A percentile compares a stretch with the other conserved stretches of the same genome.
Evolutionary conservation across 2,329 filamentous ascomycete genomes (phyloP).

Genomic region (Aspergillus transmontanensis): DNA sequence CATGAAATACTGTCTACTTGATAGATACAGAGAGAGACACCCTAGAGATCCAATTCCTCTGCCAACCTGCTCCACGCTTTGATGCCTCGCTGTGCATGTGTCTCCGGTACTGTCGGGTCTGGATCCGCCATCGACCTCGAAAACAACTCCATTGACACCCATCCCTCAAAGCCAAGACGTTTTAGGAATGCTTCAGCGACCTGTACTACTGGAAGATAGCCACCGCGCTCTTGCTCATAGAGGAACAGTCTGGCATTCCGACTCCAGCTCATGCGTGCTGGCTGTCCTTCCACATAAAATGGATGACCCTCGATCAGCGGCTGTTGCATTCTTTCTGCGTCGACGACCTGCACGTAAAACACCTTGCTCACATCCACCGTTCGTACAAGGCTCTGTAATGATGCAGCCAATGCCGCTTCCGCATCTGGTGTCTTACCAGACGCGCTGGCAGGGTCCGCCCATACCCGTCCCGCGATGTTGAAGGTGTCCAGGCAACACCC

Average conservation of each 20-base stretch:
- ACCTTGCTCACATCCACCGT: conserved; percentile 64
- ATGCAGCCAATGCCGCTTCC: conserved; percentile 55
- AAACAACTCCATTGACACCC: conserved; percentile 72
- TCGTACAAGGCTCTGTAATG: conserved; percentile 56
- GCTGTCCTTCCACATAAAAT: conserved; percentile 60
- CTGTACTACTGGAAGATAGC: conserved; percentile 65
- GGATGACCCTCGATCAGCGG: conserved; percentile 60
- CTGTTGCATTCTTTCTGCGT: conserved; percentile 62
- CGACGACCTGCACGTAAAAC: conserved; percentile 74
- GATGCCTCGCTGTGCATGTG: conserved; percentile 52
- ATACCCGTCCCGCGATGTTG: conserved; percentile 72
- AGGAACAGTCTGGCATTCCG: conserved; percentile 71
- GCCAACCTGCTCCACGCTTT: background rate
- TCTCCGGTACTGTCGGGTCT: conserved; percentile 55
- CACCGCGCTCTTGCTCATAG: conserved; percentile 61
- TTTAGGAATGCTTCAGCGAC: conserved; percentile 64
- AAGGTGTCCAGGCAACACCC: conserved; percentile 76
- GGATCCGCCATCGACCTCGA: conserved; percentile 58
- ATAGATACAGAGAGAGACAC: fast-evolving
- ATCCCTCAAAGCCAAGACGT: conserved; percentile 65
- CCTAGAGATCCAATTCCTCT: background rate
- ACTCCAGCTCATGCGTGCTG: conserved; percentile 72
- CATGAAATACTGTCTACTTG: background rate
- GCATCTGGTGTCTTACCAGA: conserved; percentile 56
- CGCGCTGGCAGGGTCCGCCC: conserved; percentile 63